phyloP scores from a whole-genome alignment of 2,329 filamentous ascomycete species.

The Madurella fahalii region DNA sequence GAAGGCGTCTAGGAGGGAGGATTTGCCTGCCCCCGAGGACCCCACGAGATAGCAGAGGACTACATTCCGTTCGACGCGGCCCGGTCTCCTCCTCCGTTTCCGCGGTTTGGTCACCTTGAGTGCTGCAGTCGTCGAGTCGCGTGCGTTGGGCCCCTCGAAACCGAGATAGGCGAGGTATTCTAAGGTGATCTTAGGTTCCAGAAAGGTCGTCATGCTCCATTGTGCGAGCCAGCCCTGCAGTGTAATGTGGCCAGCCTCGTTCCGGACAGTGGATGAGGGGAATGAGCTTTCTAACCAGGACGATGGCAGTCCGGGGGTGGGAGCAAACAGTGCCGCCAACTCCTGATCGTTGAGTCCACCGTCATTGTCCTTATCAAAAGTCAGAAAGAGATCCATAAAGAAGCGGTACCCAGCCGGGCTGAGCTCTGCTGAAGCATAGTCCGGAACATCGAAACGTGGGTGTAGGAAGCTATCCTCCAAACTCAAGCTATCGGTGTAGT shows the following conservation, averaged over 20 bases:
- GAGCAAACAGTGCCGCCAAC: slow-evolving; percentile 80
- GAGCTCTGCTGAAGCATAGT: slow-evolving; percentile 87
- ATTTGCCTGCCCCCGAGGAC: slow-evolving; percentile 82
- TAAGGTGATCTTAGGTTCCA: slow-evolving; percentile 89
- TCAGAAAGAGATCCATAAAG: slow-evolving; percentile 91
- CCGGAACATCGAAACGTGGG: slow-evolving; percentile 90
- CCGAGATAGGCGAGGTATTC: slow-evolving; percentile 95
- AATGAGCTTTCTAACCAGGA: slow-evolving; percentile 89
- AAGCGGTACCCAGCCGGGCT: slow-evolving; percentile 94
- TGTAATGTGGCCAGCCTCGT: slow-evolving; percentile 92
- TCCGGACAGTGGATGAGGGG: slow-evolving; percentile 88
- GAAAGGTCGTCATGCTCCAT: slow-evolving; percentile 99
- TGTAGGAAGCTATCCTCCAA: slow-evolving; percentile 87
- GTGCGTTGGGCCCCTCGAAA: slow-evolving; percentile 77
- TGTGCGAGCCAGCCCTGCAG: slow-evolving; percentile 97
- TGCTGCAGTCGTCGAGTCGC: slow-evolving; percentile 73
- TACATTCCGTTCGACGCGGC: slow-evolving; percentile 87
- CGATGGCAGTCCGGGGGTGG: slow-evolving; percentile 80
- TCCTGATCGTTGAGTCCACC: slow-evolving; percentile 86
- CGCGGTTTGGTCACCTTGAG: slow-evolving; percentile 90
- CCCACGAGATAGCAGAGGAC: slow-evolving; percentile 91
- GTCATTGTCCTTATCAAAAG: slow-evolving; percentile 97
- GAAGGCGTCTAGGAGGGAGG: slow-evolving; percentile 84
- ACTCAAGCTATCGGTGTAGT: slow-evolving; percentile 93
- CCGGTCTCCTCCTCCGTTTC: slow-evolving; percentile 76